phyloP scores from a whole-genome alignment of 768 basidiomycete species.

The Lepiota brunneoincarnata region DNA sequence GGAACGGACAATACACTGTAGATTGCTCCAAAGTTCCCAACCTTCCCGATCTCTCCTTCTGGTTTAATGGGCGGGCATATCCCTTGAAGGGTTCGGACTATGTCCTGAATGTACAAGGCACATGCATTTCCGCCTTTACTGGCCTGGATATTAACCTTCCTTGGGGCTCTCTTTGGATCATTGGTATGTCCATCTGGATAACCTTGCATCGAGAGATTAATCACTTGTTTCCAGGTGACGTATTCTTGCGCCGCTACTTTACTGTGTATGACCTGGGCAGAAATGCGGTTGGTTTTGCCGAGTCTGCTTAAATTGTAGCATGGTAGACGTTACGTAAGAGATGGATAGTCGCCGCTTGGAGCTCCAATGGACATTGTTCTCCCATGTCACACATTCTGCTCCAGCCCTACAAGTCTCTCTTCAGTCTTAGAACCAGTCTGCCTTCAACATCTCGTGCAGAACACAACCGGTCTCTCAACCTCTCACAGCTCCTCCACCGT shows the following conservation, averaged over 20 bases:
- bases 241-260: conserved; percentile 88
- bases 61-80: conserved; percentile 79
- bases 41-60: conserved; percentile 83
- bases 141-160: conserved; percentile 88
- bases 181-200: conserved; percentile 50
- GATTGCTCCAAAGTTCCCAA: conserved; percentile 83
- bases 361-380: not conserved
- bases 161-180: conserved; percentile 81
- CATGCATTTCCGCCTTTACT: conserved; percentile 92
- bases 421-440: conserved; percentile 9
- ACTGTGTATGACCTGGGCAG: conserved; percentile 84
- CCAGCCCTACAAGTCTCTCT: conserved; percentile 9
- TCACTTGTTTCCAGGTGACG: conserved; percentile 53
- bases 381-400: conserved; percentile 5
- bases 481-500: conserved; percentile 24
- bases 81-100: conserved; percentile 83
- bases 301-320: conserved; percentile 23
- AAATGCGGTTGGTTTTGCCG: conserved; percentile 84
- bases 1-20: conserved; percentile 95
- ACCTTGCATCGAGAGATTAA: conserved; percentile 2
- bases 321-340: conserved; percentile 6
- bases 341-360: not conserved
- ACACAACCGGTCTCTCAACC: conserved; percentile 22
- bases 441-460: conserved; percentile 22
- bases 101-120: conserved; percentile 84